These are phyloP conservation scores for Diaporthe capsici DNA, from an alignment of 2,329 filamentous ascomycete genomes.

Conservation along the genomic window DNA sequence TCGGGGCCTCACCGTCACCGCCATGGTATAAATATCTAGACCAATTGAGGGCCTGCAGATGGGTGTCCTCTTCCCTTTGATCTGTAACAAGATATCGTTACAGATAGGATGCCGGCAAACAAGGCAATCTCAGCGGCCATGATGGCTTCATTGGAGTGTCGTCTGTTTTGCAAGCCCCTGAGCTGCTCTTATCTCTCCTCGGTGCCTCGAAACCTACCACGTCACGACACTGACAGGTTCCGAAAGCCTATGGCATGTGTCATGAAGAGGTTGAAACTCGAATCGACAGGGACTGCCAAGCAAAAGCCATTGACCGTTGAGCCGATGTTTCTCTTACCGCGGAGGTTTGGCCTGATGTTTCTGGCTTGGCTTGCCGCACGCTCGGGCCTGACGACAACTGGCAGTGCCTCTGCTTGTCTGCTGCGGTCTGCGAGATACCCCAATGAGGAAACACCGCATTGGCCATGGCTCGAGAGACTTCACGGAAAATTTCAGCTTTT, in stretches of 20 bases:
- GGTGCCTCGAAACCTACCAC: constrained; percentile 30
- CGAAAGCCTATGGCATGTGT: constrained; percentile 34
- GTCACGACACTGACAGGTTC: constrained; percentile 28
- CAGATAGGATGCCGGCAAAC: constrained; percentile 28
- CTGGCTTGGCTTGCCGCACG: constrained; percentile 34
- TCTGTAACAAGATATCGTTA: constrained; percentile 6
- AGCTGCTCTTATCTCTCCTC: constrained; percentile 1
- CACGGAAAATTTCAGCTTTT: constrained; percentile 8
- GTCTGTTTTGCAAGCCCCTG: background rate
- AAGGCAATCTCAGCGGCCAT: constrained; percentile 22
- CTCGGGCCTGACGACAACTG: constrained; percentile 11
- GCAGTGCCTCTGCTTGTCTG: background rate
- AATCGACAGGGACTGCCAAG: constrained; percentile 19
- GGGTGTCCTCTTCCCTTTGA: background rate
- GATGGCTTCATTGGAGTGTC: constrained; percentile 6
- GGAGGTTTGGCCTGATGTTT: constrained; percentile 38
- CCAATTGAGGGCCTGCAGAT: background rate
- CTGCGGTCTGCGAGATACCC: background rate
- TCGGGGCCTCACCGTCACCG: background rate
- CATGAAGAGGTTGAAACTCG: constrained; percentile 29
- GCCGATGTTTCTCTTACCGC: constrained; percentile 32
- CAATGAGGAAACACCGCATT: background rate
- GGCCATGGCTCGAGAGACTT: background rate
- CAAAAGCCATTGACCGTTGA: constrained; percentile 18
- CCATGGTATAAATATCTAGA: background rate